Evolutionary conservation across 2,329 filamentous ascomycete genomes (phyloP).

Genomic region (Corynespora cassiicola): DNA sequence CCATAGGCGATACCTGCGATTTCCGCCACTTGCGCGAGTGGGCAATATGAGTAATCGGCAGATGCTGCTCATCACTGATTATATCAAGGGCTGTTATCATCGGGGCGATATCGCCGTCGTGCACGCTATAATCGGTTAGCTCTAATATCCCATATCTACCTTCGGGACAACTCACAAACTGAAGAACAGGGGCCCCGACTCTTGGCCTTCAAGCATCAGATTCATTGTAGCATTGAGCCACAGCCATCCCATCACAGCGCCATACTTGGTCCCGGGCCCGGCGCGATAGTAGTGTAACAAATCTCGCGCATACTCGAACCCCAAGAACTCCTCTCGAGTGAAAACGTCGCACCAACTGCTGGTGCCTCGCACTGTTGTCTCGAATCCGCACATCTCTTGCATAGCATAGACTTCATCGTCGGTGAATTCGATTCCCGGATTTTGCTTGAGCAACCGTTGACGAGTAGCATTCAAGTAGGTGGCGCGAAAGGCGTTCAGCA

Average conservation of each 20-base stretch:
- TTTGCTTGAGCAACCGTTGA: conserved; percentile 51
- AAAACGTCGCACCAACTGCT: conserved; percentile 66
- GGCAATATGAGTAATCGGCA: conserved; percentile 56
- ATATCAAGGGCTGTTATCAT: conserved; percentile 61
- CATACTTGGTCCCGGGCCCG: conserved; percentile 63
- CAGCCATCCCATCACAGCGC: conserved; percentile 61
- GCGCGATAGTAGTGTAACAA: conserved; percentile 65
- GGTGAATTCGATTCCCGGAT: conserved; percentile 51
- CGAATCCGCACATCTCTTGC: conserved; percentile 69
- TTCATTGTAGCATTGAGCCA: conserved; percentile 64
- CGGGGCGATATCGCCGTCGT: conserved; percentile 65
- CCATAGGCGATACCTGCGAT: conserved; percentile 64
- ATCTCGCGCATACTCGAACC: conserved; percentile 66
- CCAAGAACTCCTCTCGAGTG: conserved; percentile 58
- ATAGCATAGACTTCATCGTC: conserved; percentile 62
- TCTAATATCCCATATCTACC: not conserved
- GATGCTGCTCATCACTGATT: conserved; percentile 50
- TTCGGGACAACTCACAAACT: conserved; percentile 56
- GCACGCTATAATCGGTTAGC: conserved; percentile 47
- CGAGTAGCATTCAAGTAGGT: conserved; percentile 57
- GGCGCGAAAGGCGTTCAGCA: conserved; percentile 55
- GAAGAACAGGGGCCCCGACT: conserved; percentile 59
- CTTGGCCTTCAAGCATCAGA: conserved; percentile 53
- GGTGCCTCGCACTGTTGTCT: conserved; percentile 59
- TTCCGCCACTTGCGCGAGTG: conserved; percentile 59